These are phyloP conservation scores for Toxicodendron radicans DNA, from an alignment of 345 rosid genomes.

Conservation along the genomic window DNA sequence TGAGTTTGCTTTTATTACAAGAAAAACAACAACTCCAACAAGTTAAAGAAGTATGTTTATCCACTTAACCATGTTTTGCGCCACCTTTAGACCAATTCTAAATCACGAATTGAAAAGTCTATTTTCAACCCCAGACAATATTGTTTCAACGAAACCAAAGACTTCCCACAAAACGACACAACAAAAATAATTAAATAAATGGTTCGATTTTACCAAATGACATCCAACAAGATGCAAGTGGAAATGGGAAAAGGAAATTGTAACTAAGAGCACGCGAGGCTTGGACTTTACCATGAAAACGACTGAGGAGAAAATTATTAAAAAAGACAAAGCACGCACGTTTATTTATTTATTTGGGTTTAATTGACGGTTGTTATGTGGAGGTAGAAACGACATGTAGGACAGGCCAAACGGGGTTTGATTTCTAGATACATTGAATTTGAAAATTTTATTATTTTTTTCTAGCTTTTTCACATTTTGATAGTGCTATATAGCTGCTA, in stretches of 20 bases:
- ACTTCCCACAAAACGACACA: constrained; percentile 4
- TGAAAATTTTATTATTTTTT: neutral
- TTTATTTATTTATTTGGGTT: neutral
- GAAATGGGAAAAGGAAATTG: neutral
- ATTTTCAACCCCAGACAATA: neutral
- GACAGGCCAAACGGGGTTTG: neutral
- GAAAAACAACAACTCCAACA: neutral
- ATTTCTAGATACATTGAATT: neutral
- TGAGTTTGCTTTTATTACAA: neutral
- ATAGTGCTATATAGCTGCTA: neutral
- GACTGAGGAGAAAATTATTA: neutral
- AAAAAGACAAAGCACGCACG: neutral
- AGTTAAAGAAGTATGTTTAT: neutral
- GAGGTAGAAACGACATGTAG: neutral
- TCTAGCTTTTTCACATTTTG: neutral
- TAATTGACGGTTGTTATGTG: neutral
- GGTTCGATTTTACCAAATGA: neutral
- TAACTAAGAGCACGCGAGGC: neutral
- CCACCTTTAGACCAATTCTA: neutral
- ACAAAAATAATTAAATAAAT: neutral
- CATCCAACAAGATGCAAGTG: neutral
- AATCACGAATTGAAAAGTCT: no score
- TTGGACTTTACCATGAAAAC: neutral
- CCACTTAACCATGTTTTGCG: constrained; percentile 6
- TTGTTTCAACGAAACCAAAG: no score